Conservation (phyloP, 1,139 yeast species). For the Pichia sp. region DNA sequence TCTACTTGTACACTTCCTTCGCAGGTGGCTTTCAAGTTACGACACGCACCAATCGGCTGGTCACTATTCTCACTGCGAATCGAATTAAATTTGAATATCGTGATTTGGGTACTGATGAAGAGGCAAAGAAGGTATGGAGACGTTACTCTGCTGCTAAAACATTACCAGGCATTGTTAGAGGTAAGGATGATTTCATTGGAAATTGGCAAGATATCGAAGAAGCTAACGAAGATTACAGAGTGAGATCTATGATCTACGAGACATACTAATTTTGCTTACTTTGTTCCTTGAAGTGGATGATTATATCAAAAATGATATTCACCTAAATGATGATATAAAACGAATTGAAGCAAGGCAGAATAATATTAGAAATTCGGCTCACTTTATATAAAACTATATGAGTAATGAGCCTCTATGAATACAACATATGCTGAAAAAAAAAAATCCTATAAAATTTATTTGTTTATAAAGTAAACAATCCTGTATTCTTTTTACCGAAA, state of each 20-base stretch:
- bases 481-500: slow-evolving; percentile 81
- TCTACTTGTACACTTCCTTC: slow-evolving; percentile 76
- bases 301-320: neutral
- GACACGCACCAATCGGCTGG: slow-evolving; percentile 73
- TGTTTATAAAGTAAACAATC: slow-evolving; percentile 70
- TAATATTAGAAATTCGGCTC: neutral
- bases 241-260: slow-evolving; percentile 54
- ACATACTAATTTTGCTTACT: slow-evolving; percentile 29
- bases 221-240: slow-evolving; percentile 76
- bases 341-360: neutral
- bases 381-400: too few species aligned
- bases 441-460: neutral
- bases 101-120: slow-evolving; percentile 85
- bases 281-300: neutral
- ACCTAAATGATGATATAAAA: neutral
- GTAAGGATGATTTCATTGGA: slow-evolving; percentile 79
- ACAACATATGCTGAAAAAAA: neutral
- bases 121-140: slow-evolving; percentile 83
- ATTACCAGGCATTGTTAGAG: slow-evolving; percentile 89
- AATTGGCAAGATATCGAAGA: slow-evolving; percentile 78
- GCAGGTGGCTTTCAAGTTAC: slow-evolving; percentile 88
- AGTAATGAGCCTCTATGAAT: neutral
- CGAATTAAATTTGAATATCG: slow-evolving; percentile 62
- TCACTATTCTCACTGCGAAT: slow-evolving; percentile 73
- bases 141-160: slow-evolving; percentile 68